Evolutionary conservation across 805 yeast species (phyloP), one percentile per base, ranked within the genome.

Genomic region (Debaryomyces castellii): DNA sequence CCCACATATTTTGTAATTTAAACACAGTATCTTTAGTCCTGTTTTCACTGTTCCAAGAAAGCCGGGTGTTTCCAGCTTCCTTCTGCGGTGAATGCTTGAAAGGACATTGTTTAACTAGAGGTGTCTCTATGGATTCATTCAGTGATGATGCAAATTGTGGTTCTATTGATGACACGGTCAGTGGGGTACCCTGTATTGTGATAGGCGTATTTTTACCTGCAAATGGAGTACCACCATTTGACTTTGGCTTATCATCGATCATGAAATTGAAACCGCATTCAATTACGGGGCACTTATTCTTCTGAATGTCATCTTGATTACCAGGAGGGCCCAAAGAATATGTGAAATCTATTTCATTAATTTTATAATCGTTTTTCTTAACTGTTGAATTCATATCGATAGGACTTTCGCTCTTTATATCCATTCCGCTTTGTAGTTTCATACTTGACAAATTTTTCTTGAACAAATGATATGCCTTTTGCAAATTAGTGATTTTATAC

Each of bases 401-500:
- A 9, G 38, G 7, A n/a, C 11, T 30, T 9, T 14, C 37, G 40
- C 24, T 46, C 44, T 41, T 34, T 12, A 20, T 12, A 11, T 5
- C 14, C 24, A 32, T 34, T 16, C 40, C 43, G n/a, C 33, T 27
- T 11, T 23, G 35, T 11, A 23, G 14, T 35, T 35, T 43, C 24
- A 40, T 17, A 14, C 39, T 43, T 30, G 53, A 41, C 36, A 53
- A 41, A 33, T 52, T 53, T 47, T 60, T 57, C 49, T 71, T 71
- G 55, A 67, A 72, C 36, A 60, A 49, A 45, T 66, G 69, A 54
- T 72, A 72, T 10, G 67, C 57, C 41, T 69, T 70, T 50, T 71
- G 77, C 47, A 72, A 54, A 41, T 61, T 66, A 25, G 71, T 67
- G 48, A 72, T 70, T 39, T 64, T 67, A 44, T 53, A 61, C 77